Evolutionary conservation across 2,329 filamentous ascomycete genomes (phyloP), one percentile per base, ranked within the genome.

Genomic region (Xylariaceae sp.): DNA sequence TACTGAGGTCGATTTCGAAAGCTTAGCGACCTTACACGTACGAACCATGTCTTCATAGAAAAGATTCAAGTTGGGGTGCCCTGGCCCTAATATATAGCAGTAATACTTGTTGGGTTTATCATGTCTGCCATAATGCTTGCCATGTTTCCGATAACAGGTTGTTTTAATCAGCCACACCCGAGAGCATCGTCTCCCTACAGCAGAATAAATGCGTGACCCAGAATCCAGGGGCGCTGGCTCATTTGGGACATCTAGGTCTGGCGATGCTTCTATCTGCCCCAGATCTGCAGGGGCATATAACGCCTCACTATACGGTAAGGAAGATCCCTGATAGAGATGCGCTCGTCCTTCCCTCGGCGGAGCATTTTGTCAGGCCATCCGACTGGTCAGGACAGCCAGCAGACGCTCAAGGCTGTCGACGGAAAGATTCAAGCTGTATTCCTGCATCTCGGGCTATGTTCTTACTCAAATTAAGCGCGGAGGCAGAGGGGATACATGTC

Each of bases 301-400:
- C 43, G 50, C 44, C 40, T 42, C 37, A 48, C 54, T 60, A 59
- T 55, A 55, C 49, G 47, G 50, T 34, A 49, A 48, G 47, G 38
- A 44, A 40, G 29, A 52, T 40, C 21, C 38, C 29, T 53, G 40
- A 53, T 52, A 55, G 39, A 50, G 45, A 44, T 44, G 40, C 27
- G 41, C 49, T 56, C 53, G 54, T 54, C 55, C 49, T 49, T 51
- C 52, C 52, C n/a, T 42, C 47, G 42, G 46, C 48, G 50, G 55
- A 59, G 49, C 25, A 45, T 42, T 40, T 48, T 27, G 52, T 41
- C n/a, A 41, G 22, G 53, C 48, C 36, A 59, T 51, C 58, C 59
- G 58, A 60, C 58, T 62, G 57, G 58, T 41, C 29, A 46, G 42
- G 52, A 54, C 55, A 62, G 51, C 53, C 59, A 58, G 56, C 51